Conservation (phyloP, 768 basidiomycete species). For the Chalciporus chontae region DNA sequence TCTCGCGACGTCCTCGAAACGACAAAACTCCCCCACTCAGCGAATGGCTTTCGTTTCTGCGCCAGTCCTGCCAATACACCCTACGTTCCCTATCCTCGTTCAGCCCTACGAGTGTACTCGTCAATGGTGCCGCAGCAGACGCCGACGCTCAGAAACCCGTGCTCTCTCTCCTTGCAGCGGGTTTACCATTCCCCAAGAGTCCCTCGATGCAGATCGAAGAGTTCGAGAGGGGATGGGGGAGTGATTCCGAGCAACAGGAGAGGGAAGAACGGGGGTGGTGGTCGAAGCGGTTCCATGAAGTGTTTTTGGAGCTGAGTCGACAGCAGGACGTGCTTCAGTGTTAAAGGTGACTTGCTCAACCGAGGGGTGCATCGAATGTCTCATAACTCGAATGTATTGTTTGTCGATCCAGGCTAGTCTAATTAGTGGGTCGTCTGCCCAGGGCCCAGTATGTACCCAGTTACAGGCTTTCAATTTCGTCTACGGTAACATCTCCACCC, state of each 20-base stretch:
- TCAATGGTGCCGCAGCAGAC: slow-evolving; percentile 25
- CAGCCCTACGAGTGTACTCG: slow-evolving; percentile 23
- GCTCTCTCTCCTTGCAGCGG: slow-evolving; percentile 39
- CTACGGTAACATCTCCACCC: no score
- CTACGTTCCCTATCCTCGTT: slow-evolving; percentile 38
- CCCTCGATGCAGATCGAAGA: slow-evolving; percentile 58
- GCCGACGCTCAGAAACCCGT: slow-evolving; percentile 33
- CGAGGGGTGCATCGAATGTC: not conserved
- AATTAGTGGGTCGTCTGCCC: no score
- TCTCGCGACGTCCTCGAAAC: slow-evolving; percentile 23
- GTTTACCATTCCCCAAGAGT: slow-evolving; percentile 65
- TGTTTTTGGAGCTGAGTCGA: slow-evolving; percentile 51
- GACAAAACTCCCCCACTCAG: slow-evolving; percentile 4
- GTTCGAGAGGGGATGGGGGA: slow-evolving; percentile 25
- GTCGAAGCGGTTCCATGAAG: slow-evolving; percentile 62
- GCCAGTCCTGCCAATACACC: slow-evolving; percentile 49
- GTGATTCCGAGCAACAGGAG: slow-evolving; percentile 41
- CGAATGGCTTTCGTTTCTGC: slow-evolving; percentile 50
- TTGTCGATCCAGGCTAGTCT: not conserved
- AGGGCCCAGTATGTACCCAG: no score
- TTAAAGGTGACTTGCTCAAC: not conserved
- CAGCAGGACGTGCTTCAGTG: slow-evolving; percentile 12
- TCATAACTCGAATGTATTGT: not conserved
- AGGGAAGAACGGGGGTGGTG: slow-evolving; percentile 75
- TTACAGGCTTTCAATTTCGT: no score